Evolutionary conservation across 2,329 filamentous ascomycete genomes (phyloP).

Genomic region (Trichoderma sp.): DNA sequence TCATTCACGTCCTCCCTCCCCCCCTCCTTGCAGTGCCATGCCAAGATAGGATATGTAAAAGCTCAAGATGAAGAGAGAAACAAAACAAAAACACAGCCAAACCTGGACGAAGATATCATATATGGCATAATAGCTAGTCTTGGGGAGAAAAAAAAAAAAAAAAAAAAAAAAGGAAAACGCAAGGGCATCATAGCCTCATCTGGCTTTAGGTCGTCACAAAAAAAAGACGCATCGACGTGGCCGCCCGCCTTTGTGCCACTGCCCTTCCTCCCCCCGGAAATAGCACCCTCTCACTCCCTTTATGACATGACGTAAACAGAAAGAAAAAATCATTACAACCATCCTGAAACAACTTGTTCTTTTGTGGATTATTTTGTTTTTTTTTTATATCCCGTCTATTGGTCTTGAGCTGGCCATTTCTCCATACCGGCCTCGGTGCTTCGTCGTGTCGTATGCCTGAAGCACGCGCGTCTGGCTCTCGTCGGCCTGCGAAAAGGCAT

Average conservation of each 20-base stretch:
- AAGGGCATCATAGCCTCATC: slow-evolving; percentile 10
- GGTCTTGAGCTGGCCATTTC: slow-evolving; percentile 70
- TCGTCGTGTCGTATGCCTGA: slow-evolving; percentile 96
- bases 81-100: not conserved
- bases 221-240: not conserved
- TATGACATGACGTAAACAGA: slow-evolving; percentile 7
- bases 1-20: not conserved
- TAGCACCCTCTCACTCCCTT: not conserved
- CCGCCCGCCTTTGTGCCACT: not conserved
- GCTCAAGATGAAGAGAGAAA: not conserved
- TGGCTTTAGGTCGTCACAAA: not conserved
- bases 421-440: slow-evolving; percentile 84
- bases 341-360: not conserved
- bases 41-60: not conserved
- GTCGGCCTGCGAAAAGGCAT: slow-evolving; percentile 96
- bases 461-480: slow-evolving; percentile 92
- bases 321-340: slow-evolving; percentile 12
- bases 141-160: not conserved
- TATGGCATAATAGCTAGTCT: slow-evolving; percentile 12
- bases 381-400: slow-evolving; percentile 18
- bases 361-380: too few relatives aligned
- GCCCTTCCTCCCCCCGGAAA: not conserved
- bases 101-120: slow-evolving; percentile 1
- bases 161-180: slow-evolving; percentile 4
- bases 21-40: not conserved